A percentile compares a stretch with the other conserved stretches of the same genome.
Conservation (phyloP, 306 rosid species). For the Acacia melanoxylon region DNA sequence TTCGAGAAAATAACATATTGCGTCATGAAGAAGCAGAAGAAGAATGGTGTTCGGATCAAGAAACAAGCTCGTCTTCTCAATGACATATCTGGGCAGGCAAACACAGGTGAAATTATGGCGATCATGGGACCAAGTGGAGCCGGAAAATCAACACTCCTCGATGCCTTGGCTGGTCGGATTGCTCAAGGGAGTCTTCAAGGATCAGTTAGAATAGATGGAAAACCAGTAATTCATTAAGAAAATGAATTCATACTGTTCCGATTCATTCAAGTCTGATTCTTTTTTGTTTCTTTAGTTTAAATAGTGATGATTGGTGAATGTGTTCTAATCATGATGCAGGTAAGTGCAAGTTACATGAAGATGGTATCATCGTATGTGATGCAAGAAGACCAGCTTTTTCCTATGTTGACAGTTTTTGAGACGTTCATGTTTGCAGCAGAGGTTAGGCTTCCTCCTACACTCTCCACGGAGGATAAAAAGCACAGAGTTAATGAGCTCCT, state of each 20-base stretch:
- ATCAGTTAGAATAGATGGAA: slow-evolving; percentile 75
- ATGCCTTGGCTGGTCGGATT: slow-evolving; percentile 83
- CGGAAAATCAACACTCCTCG: slow-evolving; percentile 94
- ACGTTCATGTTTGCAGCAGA: slow-evolving; percentile 92
- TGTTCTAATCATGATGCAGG: slow-evolving; percentile 47
- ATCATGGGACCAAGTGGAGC: slow-evolving; percentile 98
- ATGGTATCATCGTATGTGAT: slow-evolving; percentile 92
- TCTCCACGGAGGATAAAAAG: slow-evolving; percentile 67
- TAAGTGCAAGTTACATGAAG: slow-evolving; percentile 85
- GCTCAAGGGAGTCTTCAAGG: slow-evolving; percentile 86
- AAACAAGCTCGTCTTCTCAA: slow-evolving; percentile 75
- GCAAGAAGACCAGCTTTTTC: slow-evolving; percentile 93
- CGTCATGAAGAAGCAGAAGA: slow-evolving; percentile 64
- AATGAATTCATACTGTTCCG: slow-evolving; percentile 1
- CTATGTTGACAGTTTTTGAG: slow-evolving; percentile 83
- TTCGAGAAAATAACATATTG: slow-evolving; percentile 68
- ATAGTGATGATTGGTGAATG: slow-evolving; percentile 1
- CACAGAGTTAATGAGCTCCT: slow-evolving; percentile 72
- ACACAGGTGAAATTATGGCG: slow-evolving; percentile 77
- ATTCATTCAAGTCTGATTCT: neutral
- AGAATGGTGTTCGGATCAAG: slow-evolving; percentile 72
- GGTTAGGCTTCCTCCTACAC: slow-evolving; percentile 82
- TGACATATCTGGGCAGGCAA: slow-evolving; percentile 82
- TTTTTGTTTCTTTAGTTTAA: neutral
- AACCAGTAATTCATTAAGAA: slow-evolving; percentile 43